Percentiles rank a stretch among this genome's conserved stretches.
Conservation (phyloP, 1,139 yeast species). For the Saccharomyces hybrid region DNA sequence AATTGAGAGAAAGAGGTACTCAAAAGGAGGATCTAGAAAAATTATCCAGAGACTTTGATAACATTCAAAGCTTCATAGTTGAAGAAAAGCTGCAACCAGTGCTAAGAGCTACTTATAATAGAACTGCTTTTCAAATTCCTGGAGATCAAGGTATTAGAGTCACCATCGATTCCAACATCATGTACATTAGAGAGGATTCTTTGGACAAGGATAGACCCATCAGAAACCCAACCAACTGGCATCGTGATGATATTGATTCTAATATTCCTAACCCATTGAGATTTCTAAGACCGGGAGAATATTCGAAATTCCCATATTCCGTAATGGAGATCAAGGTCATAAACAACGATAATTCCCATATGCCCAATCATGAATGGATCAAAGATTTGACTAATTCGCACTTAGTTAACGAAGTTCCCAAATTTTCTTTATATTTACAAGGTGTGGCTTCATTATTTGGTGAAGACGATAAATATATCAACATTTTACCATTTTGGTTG, state of each 20-base stretch:
- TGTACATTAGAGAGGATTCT: slow-evolving; percentile 84
- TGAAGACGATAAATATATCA: slow-evolving; percentile 68
- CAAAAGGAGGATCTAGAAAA: slow-evolving; percentile 44
- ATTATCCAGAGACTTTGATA: slow-evolving; percentile 47
- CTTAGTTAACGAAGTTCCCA: slow-evolving; percentile 84
- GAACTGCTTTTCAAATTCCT: slow-evolving; percentile 97
- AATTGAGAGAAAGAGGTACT: slow-evolving; percentile 51
- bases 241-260: slow-evolving; percentile 82
- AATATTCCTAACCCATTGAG: slow-evolving; percentile 61
- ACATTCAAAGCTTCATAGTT: slow-evolving; percentile 55
- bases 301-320: slow-evolving; percentile 79
- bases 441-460: slow-evolving; percentile 83
- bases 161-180: slow-evolving; percentile 80
- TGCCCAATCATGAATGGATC: slow-evolving; percentile 63
- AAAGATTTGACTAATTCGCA: slow-evolving; percentile 78
- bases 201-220: slow-evolving; percentile 80
- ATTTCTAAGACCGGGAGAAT: slow-evolving; percentile 80
- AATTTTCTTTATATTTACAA: slow-evolving; percentile 82
- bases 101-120: slow-evolving; percentile 74
- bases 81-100: slow-evolving; percentile 76
- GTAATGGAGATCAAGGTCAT: slow-evolving; percentile 84
- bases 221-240: slow-evolving; percentile 87
- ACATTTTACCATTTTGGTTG: slow-evolving; percentile 89
- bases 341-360: slow-evolving; percentile 32
- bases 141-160: slow-evolving; percentile 91